These are phyloP conservation scores for Spergularia marina DNA, from an alignment of 148 eudicot genomes.

Conservation along the genomic window DNA sequence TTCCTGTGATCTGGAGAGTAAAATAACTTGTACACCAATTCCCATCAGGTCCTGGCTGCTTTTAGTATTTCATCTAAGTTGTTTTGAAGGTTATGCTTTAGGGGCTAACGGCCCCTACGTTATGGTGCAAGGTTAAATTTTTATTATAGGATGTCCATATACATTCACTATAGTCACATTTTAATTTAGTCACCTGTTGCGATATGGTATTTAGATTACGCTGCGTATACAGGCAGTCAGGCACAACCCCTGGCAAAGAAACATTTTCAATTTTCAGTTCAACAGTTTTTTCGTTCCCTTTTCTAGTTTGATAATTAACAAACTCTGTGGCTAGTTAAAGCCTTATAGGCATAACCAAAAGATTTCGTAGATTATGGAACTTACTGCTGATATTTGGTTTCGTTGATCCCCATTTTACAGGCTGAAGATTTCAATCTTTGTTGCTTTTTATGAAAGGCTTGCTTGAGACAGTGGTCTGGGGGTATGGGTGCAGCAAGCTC, in stretches of 20 bases:
- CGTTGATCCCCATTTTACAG: slow-evolving; percentile 5
- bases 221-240: background rate
- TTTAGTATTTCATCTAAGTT: too few relatives aligned
- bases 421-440: slow-evolving; percentile 2
- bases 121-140: too few relatives aligned
- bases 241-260: background rate
- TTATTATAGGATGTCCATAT: background rate
- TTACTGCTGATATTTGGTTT: background rate
- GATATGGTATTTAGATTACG: background rate
- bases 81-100: too few relatives aligned
- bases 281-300: too few relatives aligned
- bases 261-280: background rate
- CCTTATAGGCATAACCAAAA: background rate
- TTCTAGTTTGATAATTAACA: background rate
- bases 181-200: background rate
- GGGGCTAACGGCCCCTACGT: too few relatives aligned
- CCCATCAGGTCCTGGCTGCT: too few relatives aligned
- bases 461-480: slow-evolving; percentile 18
- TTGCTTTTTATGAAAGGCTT: slow-evolving; percentile 25
- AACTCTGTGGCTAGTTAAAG: background rate
- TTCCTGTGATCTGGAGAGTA: too few relatives aligned
- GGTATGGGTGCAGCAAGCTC: slow-evolving; percentile 81
- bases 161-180: background rate
- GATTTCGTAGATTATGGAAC: background rate
- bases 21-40: too few relatives aligned